Conservation (phyloP, 2,329 filamentous ascomycete genomes). For the Alternaria dauci region DNA sequence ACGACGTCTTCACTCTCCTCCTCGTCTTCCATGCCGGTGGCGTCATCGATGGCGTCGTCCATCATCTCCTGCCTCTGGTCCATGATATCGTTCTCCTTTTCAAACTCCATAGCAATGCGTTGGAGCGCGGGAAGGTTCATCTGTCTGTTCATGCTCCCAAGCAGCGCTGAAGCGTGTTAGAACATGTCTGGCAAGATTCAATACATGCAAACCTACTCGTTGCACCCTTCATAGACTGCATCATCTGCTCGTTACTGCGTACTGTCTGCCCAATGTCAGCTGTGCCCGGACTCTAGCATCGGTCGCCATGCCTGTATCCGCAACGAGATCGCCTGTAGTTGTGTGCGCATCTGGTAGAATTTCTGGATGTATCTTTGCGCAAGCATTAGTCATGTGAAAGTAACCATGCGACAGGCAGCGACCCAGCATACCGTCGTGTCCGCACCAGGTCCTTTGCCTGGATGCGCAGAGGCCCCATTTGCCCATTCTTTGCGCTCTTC, state of each 20-base stretch:
- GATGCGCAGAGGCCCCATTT: constrained; percentile 98
- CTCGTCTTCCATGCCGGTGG: constrained; percentile 88
- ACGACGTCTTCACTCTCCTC: constrained; percentile 97
- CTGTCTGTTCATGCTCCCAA: constrained; percentile 95
- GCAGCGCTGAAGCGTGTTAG: constrained; percentile 63
- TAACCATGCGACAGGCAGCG: background rate
- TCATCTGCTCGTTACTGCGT: constrained; percentile 99
- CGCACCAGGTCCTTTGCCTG: constrained; percentile 96
- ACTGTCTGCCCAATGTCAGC: constrained; percentile 72
- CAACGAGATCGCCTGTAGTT: constrained; percentile 93
- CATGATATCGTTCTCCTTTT: constrained; percentile 99
- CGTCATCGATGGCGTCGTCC: constrained; percentile 98
- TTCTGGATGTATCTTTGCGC: constrained; percentile 85
- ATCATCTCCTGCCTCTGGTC: constrained; percentile 99
- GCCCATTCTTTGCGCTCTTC: constrained; percentile 96
- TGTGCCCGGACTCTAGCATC: background rate
- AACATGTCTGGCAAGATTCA: background rate
- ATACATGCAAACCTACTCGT: constrained; percentile 59
- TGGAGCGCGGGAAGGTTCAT: constrained; percentile 98
- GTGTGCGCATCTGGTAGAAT: constrained; percentile 97
- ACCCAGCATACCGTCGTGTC: constrained; percentile 71
- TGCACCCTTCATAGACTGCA: constrained; percentile 99
- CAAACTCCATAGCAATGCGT: constrained; percentile 98
- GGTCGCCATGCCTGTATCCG: constrained; percentile 79
- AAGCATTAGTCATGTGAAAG: constrained; percentile 13